A percentile compares a stretch with the other conserved stretches of the same genome.
phyloP scores from a whole-genome alignment of 2,329 filamentous ascomycete species.

The Sporothrix schenckii region DNA sequence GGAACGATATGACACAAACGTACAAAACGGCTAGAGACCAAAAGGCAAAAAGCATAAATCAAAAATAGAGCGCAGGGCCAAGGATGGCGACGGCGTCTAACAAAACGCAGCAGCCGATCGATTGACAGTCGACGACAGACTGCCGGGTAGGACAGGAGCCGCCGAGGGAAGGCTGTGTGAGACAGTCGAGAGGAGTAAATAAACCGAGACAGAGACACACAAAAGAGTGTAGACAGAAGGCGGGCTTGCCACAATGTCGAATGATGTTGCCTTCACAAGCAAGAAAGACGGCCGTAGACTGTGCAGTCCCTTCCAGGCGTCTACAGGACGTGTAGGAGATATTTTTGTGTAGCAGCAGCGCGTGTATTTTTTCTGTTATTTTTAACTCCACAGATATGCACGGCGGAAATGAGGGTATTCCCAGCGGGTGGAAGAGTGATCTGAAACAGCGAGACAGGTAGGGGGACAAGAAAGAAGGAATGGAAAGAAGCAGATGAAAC shows the following conservation, averaged over 20 bases:
- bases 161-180: not conserved
- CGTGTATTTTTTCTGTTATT: conserved; percentile 6
- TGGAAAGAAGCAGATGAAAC: conserved; percentile 52
- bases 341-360: conserved; percentile 14
- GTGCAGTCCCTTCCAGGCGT: not conserved
- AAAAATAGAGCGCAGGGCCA: no score
- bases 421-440: conserved; percentile 14
- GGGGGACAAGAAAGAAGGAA: not conserved
- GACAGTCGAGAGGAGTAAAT: not conserved
- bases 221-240: not conserved
- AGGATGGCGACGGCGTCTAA: conserved; percentile 17
- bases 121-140: not conserved
- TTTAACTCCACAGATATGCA: not conserved
- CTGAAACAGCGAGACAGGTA: not conserved
- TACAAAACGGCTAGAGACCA: not conserved
- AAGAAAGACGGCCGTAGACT: no score
- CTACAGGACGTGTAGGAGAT: not conserved
- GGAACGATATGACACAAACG: conserved; percentile 1
- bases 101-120: conserved; percentile 18
- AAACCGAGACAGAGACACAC: not conserved
- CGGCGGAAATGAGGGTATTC: conserved; percentile 15
- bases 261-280: not conserved
- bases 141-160: conserved; percentile 8
- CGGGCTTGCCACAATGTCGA: not conserved
- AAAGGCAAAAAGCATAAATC: not conserved